phyloP scores from a whole-genome alignment of 768 basidiomycete genomes.

The Exidia glandulosa region DNA sequence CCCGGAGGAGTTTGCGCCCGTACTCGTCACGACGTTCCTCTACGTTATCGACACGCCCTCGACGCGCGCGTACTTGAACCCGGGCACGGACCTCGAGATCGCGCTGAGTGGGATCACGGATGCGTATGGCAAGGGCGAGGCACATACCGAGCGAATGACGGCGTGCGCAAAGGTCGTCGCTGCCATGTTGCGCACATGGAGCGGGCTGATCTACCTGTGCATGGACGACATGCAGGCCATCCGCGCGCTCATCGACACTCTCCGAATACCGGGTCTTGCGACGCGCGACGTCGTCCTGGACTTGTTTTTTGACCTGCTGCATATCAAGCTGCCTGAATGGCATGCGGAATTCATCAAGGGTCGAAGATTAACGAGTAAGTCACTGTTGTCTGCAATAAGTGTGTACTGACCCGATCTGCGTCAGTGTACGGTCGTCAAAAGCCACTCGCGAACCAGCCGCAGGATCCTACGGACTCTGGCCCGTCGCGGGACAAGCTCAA shows the following conservation, averaged over 20 bases:
- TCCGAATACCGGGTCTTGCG: constrained; percentile 80
- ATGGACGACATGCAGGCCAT: constrained; percentile 83
- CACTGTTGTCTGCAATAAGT: neutral
- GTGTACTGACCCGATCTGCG: neutral
- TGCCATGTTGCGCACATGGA: constrained; percentile 83
- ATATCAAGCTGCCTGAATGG: constrained; percentile 89
- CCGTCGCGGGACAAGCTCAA: constrained; percentile 46
- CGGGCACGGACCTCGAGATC: constrained; percentile 88
- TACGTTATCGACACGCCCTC: constrained; percentile 78
- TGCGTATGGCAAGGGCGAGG: constrained; percentile 73
- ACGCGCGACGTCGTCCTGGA: constrained; percentile 85
- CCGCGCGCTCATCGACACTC: constrained; percentile 69
- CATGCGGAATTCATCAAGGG: constrained; percentile 87
- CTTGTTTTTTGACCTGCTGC: constrained; percentile 86
- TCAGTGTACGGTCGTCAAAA: constrained; percentile 10
- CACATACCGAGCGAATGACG: constrained; percentile 70
- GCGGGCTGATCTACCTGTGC: constrained; percentile 90
- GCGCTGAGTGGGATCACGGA: constrained; percentile 86
- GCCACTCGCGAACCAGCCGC: neutral
- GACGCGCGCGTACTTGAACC: constrained; percentile 62
- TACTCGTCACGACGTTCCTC: constrained; percentile 71
- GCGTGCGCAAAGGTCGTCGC: constrained; percentile 69
- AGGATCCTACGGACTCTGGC: neutral
- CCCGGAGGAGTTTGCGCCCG: constrained; percentile 66
- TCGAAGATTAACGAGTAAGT: constrained; percentile 50